Evolutionary conservation across 805 yeast genomes (phyloP).

Genomic region (Saccharomyces eubayanus): DNA sequence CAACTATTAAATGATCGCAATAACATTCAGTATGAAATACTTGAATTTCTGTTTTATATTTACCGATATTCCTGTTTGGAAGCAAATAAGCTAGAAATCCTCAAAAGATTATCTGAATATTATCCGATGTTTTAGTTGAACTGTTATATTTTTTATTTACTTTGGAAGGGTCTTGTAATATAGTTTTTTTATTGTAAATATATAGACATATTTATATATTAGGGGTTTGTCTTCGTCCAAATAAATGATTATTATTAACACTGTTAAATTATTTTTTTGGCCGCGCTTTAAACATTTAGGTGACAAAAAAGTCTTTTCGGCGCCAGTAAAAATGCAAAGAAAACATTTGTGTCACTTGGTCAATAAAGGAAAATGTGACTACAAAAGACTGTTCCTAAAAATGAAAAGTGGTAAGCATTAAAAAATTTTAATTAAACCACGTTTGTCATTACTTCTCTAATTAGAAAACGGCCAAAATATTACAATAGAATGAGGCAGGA

Average conservation of each 20-base stretch:
- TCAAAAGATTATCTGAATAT: neutral
- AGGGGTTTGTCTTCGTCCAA: slow-evolving; percentile 3
- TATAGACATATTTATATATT: neutral
- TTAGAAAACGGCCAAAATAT: neutral
- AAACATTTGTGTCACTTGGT: neutral
- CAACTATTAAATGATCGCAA: slow-evolving; percentile 36
- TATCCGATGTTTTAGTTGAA: neutral
- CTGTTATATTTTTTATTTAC: neutral
- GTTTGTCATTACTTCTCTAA: neutral
- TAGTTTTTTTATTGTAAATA: slow-evolving; percentile 9
- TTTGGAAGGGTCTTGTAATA: slow-evolving; percentile 15
- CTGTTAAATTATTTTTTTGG: neutral
- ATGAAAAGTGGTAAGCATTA: neutral
- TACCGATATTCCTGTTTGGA: neutral
- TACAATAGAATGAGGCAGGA: neutral
- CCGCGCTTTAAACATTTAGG: neutral
- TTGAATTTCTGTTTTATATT: neutral
- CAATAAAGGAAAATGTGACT: too few species aligned
- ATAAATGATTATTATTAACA: neutral
- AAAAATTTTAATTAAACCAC: neutral
- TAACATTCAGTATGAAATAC: neutral
- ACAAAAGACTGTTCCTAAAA: neutral
- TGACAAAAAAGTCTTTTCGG: neutral
- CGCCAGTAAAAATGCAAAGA: slow-evolving; percentile 1
- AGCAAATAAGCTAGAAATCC: neutral